Base-by-base conservation (phyloP, 176 grass and related monocot species). In the Eremochloa ophiuroides region DNA sequence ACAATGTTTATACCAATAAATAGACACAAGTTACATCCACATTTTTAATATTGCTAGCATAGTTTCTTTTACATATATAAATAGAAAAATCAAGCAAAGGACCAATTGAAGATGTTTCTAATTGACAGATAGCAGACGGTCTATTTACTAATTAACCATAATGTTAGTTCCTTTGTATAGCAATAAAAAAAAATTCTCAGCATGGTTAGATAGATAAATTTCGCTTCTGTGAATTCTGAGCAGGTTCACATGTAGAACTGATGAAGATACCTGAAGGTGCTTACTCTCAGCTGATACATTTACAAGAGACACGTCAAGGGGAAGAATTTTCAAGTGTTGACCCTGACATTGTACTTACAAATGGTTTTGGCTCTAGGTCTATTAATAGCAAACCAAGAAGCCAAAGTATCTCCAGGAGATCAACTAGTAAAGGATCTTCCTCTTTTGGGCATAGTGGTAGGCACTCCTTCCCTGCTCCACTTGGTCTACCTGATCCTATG, bases 271-370 rank as follows among this genome's bases (percentile, higher is more conserved):
- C 76, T 71, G 83, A 88, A 14, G 89, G 94, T 38, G 76, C 89
- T 37, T 97, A 97, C 67, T 92, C 91, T 80, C 91, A 97, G 66
- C 80, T 97, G 31, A 88, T 94, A 66, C 91, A 73, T 53, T 77
- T 97, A 51, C 94, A 97, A 89, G 85, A 81, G 44, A 86, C 80
- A 44, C 79, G 16, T 27, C 66, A 88, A 74, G 83, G 80, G 53
- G 35, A 37, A 62, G 59, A 75, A 73, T 11, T 40, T 43, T 51
- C 40, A 73, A 84, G 23, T 41, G 69, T 66, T 8, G 77, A 92
- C 28, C 56, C 73, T 72, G 69, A 85, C 77, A 72, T 71, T 22
- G 64, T 82, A 60, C 67, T 84, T 74, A 69, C 76, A 74, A 33
- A 61, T 44, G 11, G 28, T 61, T 53, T 61, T 51, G 78, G 5